A percentile compares a stretch with the other conserved stretches of the same genome.
phyloP scores from a whole-genome alignment of 2,329 filamentous ascomycete genomes.

The Capronia epimyces region DNA sequence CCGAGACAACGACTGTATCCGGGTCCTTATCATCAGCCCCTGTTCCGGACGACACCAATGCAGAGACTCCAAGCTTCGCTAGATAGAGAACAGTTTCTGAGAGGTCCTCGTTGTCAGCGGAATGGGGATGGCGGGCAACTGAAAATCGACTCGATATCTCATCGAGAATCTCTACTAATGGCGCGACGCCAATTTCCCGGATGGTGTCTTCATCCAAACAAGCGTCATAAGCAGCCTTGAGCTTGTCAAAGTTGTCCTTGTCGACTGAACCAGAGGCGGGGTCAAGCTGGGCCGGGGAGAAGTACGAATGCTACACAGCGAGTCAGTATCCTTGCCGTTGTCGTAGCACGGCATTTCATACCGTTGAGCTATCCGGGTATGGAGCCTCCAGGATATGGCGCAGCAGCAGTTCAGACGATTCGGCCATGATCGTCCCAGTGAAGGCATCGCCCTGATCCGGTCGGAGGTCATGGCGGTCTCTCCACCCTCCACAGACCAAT shows the following conservation, averaged over 20 bases:
- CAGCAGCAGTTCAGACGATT: conserved; percentile 54
- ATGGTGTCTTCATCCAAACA: conserved; percentile 60
- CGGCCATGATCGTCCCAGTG: conserved; percentile 56
- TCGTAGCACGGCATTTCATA: conserved; percentile 34
- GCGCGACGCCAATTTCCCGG: conserved; percentile 50
- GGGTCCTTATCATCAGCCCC: conserved; percentile 51
- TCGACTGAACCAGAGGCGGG: conserved; percentile 18
- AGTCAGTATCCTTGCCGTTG: conserved; percentile 2
- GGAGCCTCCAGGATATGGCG: conserved; percentile 59
- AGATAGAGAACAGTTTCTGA: conserved; percentile 37
- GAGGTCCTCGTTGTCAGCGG: conserved; percentile 30
- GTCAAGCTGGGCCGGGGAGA: conserved; percentile 19
- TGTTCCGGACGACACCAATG: conserved; percentile 33
- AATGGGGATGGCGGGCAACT: conserved; percentile 25
- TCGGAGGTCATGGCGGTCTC: conserved; percentile 58
- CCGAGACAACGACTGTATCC: conserved; percentile 48
- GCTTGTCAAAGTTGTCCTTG: conserved; percentile 59
- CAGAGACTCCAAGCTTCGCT: conserved; percentile 35
- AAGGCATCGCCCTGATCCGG: conserved; percentile 58
- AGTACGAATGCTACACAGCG: conserved; percentile 16
- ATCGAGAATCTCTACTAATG: conserved; percentile 53
- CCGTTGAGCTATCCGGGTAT: conserved; percentile 36
- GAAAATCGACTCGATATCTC: conserved; percentile 42
- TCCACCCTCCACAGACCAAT: conserved; percentile 63
- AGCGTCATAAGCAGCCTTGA: conserved; percentile 59